Conservation (phyloP, 371 early-diverging fungal species). For the Mortierella sp. region DNA sequence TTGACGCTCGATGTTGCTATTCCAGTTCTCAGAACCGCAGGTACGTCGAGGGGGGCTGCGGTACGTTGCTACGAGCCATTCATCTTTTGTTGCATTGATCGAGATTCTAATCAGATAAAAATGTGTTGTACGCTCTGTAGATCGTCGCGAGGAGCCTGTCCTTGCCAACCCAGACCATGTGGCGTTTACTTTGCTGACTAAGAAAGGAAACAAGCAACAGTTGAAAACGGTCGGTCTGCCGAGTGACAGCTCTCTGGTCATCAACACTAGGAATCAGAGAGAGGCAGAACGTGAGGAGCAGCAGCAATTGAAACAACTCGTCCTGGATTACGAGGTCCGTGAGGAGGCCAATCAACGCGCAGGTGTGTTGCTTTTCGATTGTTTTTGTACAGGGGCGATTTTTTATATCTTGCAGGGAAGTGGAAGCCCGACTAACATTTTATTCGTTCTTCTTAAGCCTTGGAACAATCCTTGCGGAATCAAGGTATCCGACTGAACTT, state of each 20-base stretch:
- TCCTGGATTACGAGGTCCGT: conserved; percentile 90
- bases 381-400: no score
- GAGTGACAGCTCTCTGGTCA: conserved; percentile 85
- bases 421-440: background rate
- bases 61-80: background rate
- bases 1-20: conserved; percentile 86
- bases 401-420: background rate
- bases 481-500: conserved; percentile 57
- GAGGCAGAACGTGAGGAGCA: conserved; percentile 92
- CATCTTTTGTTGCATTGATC: background rate
- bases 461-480: conserved; percentile 57
- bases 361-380: conserved; percentile 27
- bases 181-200: conserved; percentile 90
- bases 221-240: conserved; percentile 87
- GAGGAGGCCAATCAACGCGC: conserved; percentile 78
- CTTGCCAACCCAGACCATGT: conserved; percentile 68
- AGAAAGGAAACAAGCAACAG: conserved; percentile 94
- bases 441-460: conserved; percentile 19
- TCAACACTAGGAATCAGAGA: conserved; percentile 85
- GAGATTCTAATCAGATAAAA: background rate
- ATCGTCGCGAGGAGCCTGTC: conserved; percentile 42
- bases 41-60: conserved; percentile 15
- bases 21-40: conserved; percentile 74
- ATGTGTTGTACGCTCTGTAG: conserved; percentile 9
- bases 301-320: conserved; percentile 89